These are phyloP conservation scores for Fusarium cyanostomum DNA, from an alignment of 2,329 filamentous ascomycete species.

Conservation along the genomic window DNA sequence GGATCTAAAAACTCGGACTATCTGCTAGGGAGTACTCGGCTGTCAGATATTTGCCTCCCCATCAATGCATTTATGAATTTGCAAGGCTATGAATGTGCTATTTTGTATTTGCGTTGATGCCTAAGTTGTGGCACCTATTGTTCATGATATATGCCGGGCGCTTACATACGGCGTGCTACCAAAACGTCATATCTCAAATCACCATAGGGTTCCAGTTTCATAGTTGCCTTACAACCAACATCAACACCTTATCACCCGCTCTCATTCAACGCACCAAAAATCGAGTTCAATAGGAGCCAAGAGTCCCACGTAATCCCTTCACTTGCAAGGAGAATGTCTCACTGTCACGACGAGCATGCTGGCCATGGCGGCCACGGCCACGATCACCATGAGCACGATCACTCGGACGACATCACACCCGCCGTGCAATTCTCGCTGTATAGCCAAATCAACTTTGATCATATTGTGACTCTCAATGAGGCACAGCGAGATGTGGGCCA, in stretches of 20 bases:
- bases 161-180: slow-evolving; percentile 18
- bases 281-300: too few species aligned
- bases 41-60: not conserved
- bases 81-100: not conserved
- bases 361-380: slow-evolving; percentile 64
- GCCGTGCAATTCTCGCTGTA: slow-evolving; percentile 92
- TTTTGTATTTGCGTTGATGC: not conserved
- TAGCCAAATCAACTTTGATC: slow-evolving; percentile 89
- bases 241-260: slow-evolving; percentile 8
- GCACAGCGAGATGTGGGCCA: slow-evolving; percentile 72
- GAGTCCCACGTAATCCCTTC: too few species aligned
- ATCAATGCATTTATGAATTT: not conserved
- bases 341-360: slow-evolving; percentile 62
- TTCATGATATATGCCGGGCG: slow-evolving; percentile 17
- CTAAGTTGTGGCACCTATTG: not conserved
- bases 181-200: slow-evolving; percentile 35
- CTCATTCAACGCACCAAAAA: not conserved
- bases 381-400: slow-evolving; percentile 75
- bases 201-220: slow-evolving; percentile 13
- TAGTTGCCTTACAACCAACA: slow-evolving; percentile 33
- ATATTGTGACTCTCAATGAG: slow-evolving; percentile 88
- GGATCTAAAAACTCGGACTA: not conserved
- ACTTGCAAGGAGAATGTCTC: slow-evolving; percentile 51
- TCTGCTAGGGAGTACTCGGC: not conserved
- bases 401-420: slow-evolving; percentile 90